Base-by-base conservation (phyloP, 177 flowering plant genomes). In the Telopea speciosissima region DNA sequence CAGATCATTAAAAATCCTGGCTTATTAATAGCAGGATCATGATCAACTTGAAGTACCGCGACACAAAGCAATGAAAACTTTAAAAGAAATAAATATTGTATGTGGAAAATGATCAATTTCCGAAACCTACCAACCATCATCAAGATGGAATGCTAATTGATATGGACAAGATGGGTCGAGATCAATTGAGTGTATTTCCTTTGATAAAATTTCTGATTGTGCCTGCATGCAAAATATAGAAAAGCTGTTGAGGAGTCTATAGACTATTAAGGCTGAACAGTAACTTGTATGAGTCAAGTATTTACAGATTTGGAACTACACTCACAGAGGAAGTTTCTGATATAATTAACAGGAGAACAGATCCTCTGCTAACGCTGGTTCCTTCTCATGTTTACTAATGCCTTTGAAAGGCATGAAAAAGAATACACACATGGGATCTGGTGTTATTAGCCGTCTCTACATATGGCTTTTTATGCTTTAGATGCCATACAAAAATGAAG, bases 101-200 rank as follows among this genome's bases (percentile, higher is more conserved):
- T 5, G 49, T 6, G 11, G 21, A 65, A 23, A 8, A 8, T 22
- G 42, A 68, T 40, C 28, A 31, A 63, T 64, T 23, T 40, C 40
- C 33, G 1, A 7, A 66, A 90, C 91, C 33, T 85, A 94, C 99
- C 97, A 94, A 68, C 97, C 97, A 83, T 92, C 89, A 72, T 88
- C 92, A 59, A 92, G 96, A 85, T 92, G 97, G 74, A 94, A 94
- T 28, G 96, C 97, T 83, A 94, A 79, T 70, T 90, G 97, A 78
- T 83, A 80, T 40, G 91, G 85, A 71, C 91, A 87, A 70, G 92
- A 87, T 71, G 99, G 97, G 78, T 94, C 81, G 28, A 90, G 65
- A 74, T 85, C 70, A 75, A 94, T 88, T 25, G 99, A 89, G 77
- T 89, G 91, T 74, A 95, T 79, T 76, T 87, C 97, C 77, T 79